Base-by-base conservation (phyloP, 2,329 filamentous ascomycete genomes). In the Penicillium fuscoglaucum region DNA sequence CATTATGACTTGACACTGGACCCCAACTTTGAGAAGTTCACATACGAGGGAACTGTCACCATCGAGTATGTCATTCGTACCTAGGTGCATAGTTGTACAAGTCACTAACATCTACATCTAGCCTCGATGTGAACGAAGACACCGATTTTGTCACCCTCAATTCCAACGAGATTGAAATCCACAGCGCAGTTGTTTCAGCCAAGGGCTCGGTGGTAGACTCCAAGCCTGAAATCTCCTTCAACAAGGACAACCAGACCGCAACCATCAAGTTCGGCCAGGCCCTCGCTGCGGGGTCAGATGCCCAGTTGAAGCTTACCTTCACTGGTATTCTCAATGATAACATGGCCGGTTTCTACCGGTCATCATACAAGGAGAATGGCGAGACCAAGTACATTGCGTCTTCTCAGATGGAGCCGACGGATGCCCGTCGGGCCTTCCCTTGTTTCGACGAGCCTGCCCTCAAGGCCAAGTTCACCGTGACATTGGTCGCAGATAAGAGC, bases 301-400 rank as follows among this genome's bases (percentile, higher is more conserved):
- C 90, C 21, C 87, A 88, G 77, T 78, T 96, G 61, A 87, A 87
- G 70, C 85, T 92, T 69, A 88, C 84, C 66, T 96, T 96, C 77
- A 87, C 85, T 10, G 92, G 92, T 41, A 83, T 82, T 44, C 80
- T 96, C 70, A 96, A 96, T 76, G 90, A 96, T 74, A 93, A 95
- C 78, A 96, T 98, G 91, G 93, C 93, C 49, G 93, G 93, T 48
- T 98, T 98, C 84, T 98, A 98, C 79, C 87, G 93, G 58, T 96
- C 92, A 1, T 96, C 91, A 7, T 98, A 93, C 82, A 96, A 95
- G 81, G 87, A 86, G 61, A 87, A 95, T 70, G 93, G 93, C 40
- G 86, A 85, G 60, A 87, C 88, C 58, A 90, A 90, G 66, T 89
- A 93, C 73, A 83, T 98, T 71, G 93, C 93, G 29, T 93, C 92